These are phyloP conservation scores for Thermothielavioides terrestris DNA, from an alignment of 495 filamentous ascomycete genomes.

Conservation along the genomic window DNA sequence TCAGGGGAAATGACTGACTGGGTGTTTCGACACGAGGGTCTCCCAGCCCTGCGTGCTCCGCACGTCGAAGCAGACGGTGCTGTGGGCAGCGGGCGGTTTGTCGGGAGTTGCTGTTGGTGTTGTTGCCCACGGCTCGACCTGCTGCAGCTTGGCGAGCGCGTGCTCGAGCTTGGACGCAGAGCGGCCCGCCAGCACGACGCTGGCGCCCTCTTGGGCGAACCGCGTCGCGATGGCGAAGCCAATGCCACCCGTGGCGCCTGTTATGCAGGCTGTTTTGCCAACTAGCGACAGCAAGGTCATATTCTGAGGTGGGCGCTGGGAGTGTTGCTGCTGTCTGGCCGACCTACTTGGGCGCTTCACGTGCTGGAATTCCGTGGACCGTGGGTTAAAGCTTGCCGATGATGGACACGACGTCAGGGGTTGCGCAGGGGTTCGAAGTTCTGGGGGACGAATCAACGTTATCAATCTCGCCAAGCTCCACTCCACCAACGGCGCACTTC, in stretches of 20 bases:
- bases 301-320: too few species aligned
- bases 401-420: too few species aligned
- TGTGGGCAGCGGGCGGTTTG: neutral
- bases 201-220: constrained; percentile 56
- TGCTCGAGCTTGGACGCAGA: constrained; percentile 31
- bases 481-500: neutral
- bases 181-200: constrained; percentile 48
- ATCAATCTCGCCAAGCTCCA: neutral
- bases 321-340: too few species aligned
- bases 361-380: too few species aligned
- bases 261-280: constrained; percentile 31
- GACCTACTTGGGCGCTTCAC: too few species aligned
- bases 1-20: neutral
- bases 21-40: neutral
- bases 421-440: too few species aligned
- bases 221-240: constrained; percentile 51
- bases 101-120: too few species aligned
- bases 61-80: constrained; percentile 24
- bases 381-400: too few species aligned
- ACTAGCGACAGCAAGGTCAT: constrained; percentile 14
- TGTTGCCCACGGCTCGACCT: constrained; percentile 8
- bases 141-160: constrained; percentile 6
- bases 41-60: constrained; percentile 11
- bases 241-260: constrained; percentile 35
- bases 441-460: neutral